Conservation (phyloP, 164 flowering plant genomes). For the Taxillus chinensis region DNA sequence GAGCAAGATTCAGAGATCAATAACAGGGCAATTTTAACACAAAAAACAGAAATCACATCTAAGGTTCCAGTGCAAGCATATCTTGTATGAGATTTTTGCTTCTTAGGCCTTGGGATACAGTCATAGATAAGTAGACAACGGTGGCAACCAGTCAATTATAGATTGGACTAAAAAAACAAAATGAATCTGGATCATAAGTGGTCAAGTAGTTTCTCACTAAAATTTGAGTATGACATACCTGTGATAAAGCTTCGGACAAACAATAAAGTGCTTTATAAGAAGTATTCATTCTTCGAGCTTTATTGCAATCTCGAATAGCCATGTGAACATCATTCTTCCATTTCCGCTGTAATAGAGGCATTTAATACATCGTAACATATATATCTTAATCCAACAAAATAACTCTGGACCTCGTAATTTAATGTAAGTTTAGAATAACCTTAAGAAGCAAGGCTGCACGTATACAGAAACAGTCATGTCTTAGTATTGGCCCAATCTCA, state of each 20-base stretch:
- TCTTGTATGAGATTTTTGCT: too few species aligned
- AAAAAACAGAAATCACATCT: too few species aligned
- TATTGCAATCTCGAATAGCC: conserved; percentile 82
- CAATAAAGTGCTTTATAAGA: conserved; percentile 56
- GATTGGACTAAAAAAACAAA: background rate
- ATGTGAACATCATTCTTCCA: conserved; percentile 95
- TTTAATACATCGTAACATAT: background rate
- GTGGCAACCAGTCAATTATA: background rate
- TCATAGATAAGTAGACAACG: too few species aligned
- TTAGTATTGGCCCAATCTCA: conserved; percentile 39
- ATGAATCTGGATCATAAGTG: too few species aligned
- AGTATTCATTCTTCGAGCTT: conserved; percentile 51
- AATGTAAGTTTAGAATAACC: conserved; percentile 26
- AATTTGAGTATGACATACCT: conserved; percentile 26
- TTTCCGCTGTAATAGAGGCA: conserved; percentile 43
- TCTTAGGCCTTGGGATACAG: too few species aligned
- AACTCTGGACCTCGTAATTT: background rate
- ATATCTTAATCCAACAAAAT: background rate
- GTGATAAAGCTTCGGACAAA: conserved; percentile 72
- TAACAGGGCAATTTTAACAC: too few species aligned
- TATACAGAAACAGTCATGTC: conserved; percentile 60
- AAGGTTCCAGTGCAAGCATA: too few species aligned
- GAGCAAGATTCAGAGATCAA: too few species aligned
- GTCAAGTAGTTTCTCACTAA: too few species aligned
- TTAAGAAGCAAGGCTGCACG: conserved; percentile 87